Evolutionary conservation across 495 filamentous ascomycete genomes (phyloP), one percentile per base, ranked within the genome.

Genomic region (Penicillium flavigenum): DNA sequence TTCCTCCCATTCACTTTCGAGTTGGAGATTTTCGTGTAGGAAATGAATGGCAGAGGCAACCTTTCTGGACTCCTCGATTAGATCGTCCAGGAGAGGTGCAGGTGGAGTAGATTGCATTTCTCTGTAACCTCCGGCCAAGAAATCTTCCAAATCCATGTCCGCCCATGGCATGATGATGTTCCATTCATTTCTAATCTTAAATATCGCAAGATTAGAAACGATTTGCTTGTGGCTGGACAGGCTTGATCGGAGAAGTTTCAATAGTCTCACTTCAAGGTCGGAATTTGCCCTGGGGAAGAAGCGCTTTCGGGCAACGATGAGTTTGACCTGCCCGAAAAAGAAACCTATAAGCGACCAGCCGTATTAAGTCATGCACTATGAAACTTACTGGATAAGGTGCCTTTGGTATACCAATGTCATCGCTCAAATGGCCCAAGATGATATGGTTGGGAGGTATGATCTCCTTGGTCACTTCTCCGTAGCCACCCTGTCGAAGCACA

Each of bases 91-190:
- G 29, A 4, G 19, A 34, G 4, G 24, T 0, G 31, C 12, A 11
- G 17, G 16, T 5, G 31, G 5, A 12, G 10, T 20, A 19, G 26
- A 4, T 11, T 39, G 14, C 32, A 52, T 52, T 4, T 22, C 16
- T 41, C 4, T 16, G 14, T 52, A 41, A 9, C 32, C 49, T 26
- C 19, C 17, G 26, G 17, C 6, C 19, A 52, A 17, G 20, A 38
- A 52, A 16, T 52, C 31, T n/a, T 52, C 49, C 49, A 52, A 17
- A n/a, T 52, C 49, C 34, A 52, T 52, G 20, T 52, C 49, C 24
- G 49, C 49, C 49, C 49, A 52, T 11, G 49, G 49, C 49, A 41
- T 52, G 7, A 52, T 52, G 31, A 52, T 52, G 32, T 52, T 52
- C 49, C 22, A 41, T 10, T 52, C 31, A 14, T 20, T 42, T 27